phyloP scores from a whole-genome alignment of 164 flowering plant genomes.

The Pachysandra terminalis region DNA sequence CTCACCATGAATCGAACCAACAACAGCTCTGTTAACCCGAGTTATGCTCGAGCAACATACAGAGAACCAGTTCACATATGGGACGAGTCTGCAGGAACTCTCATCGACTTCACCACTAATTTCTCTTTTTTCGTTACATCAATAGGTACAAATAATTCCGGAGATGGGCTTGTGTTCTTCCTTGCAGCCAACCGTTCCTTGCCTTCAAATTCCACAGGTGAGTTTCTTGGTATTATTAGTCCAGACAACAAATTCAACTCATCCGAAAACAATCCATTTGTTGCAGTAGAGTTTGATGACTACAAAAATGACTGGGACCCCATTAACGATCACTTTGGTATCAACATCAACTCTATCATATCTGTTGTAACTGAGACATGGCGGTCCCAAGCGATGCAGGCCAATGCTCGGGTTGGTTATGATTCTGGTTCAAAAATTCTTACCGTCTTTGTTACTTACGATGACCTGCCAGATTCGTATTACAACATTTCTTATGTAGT shows the following conservation, averaged over 20 bases:
- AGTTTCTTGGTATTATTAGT: not conserved
- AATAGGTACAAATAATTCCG: not conserved
- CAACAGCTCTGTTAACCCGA: not conserved
- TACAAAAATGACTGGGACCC: not conserved
- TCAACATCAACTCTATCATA: not conserved
- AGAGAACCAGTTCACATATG: not conserved
- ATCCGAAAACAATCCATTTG: not conserved
- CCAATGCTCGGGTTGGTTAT: not conserved
- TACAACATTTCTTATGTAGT: not conserved
- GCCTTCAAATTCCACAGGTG: not conserved
- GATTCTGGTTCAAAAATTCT: not conserved
- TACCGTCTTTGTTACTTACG: not conserved
- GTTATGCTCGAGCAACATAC: not conserved
- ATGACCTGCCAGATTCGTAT: not conserved
- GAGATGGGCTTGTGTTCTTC: slow-evolving; percentile 3
- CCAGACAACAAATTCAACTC: not conserved
- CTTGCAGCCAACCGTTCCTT: not conserved
- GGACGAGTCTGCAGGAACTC: not conserved
- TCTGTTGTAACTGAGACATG: not conserved
- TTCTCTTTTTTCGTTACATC: not conserved
- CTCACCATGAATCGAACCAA: not conserved
- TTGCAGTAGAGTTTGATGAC: not conserved
- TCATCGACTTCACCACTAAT: slow-evolving; percentile 1
- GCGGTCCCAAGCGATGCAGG: not conserved
- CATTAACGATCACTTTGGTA: not conserved